Percentiles rank a stretch among this genome's conserved stretches.
These are phyloP conservation scores for Diaporthe ampelina DNA, from an alignment of 2,329 filamentous ascomycete genomes.

Conservation along the genomic window DNA sequence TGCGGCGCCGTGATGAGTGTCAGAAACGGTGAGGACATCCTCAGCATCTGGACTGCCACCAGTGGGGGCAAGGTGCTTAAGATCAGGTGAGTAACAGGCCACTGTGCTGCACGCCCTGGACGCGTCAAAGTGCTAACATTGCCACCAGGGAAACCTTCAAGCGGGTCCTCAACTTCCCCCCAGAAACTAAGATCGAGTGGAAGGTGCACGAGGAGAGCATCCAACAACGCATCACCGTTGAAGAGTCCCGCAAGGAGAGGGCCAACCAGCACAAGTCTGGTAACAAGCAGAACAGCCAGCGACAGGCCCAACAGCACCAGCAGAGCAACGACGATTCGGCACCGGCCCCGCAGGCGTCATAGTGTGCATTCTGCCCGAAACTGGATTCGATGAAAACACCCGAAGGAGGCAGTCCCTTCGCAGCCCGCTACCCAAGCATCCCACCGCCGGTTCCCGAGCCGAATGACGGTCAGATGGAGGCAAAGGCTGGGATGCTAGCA, in stretches of 20 bases:
- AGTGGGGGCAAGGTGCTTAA: slow-evolving; percentile 95
- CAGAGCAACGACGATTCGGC: slow-evolving; percentile 37
- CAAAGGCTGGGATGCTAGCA: slow-evolving; percentile 2
- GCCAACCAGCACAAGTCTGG: slow-evolving; percentile 60
- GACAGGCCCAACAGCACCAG: slow-evolving; percentile 44
- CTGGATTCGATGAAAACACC: neutral
- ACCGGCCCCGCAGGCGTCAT: slow-evolving; percentile 35
- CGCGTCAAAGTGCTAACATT: neutral
- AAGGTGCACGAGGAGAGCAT: slow-evolving; percentile 98
- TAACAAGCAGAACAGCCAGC: slow-evolving; percentile 51
- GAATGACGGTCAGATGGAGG: neutral
- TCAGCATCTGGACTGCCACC: slow-evolving; percentile 97
- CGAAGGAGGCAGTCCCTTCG: neutral
- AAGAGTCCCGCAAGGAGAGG: slow-evolving; percentile 93
- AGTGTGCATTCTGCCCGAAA: slow-evolving; percentile 4
- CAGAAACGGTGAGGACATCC: slow-evolving; percentile 93
- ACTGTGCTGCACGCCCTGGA: slow-evolving; percentile 2
- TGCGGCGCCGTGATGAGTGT: slow-evolving; percentile 96
- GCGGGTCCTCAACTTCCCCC: slow-evolving; percentile 85
- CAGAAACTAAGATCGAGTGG: slow-evolving; percentile 92
- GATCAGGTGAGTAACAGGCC: slow-evolving; percentile 78
- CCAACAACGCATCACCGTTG: slow-evolving; percentile 88
- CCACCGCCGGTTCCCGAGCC: neutral
- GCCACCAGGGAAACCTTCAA: slow-evolving; percentile 88
- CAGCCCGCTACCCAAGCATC: neutral